Percentiles rank a stretch among this genome's conserved stretches.
Conservation (phyloP, 176 grass and related monocot species). For the Ensete ventricosum region DNA sequence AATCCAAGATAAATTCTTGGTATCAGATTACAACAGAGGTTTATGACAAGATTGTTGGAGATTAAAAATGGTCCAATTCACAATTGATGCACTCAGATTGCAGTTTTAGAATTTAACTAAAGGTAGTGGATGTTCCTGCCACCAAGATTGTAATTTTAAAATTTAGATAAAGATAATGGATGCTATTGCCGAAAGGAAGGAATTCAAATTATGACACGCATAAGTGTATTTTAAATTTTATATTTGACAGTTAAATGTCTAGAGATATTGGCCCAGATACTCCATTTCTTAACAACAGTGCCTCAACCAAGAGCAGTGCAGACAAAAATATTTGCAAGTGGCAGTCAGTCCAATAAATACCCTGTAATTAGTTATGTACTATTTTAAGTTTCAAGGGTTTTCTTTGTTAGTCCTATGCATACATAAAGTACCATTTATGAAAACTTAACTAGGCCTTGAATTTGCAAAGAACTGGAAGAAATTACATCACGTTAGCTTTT, state of each 20-base stretch:
- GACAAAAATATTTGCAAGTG: background rate
- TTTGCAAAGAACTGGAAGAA: background rate
- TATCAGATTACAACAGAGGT: background rate
- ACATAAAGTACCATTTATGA: background rate
- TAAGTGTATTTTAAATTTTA: background rate
- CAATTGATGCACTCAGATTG: background rate
- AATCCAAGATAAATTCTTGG: background rate
- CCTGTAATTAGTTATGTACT: background rate
- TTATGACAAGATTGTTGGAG: background rate
- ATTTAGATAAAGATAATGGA: background rate
- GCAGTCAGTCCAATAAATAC: background rate
- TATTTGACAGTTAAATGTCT: background rate
- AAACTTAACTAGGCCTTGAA: background rate
- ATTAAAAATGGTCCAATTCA: too few relatives aligned
- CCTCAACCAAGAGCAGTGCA: background rate
- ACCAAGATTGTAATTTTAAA: background rate
- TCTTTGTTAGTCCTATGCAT: background rate
- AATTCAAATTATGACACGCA: background rate
- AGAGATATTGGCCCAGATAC: background rate
- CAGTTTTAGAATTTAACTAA: background rate
- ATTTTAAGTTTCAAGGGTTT: background rate
- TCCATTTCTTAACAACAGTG: background rate
- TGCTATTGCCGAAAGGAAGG: background rate
- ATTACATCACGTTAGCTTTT: too few relatives aligned
- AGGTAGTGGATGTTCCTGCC: background rate